Base-by-base conservation (phyloP, 441 rosid species). In the Lepidium campestre region DNA sequence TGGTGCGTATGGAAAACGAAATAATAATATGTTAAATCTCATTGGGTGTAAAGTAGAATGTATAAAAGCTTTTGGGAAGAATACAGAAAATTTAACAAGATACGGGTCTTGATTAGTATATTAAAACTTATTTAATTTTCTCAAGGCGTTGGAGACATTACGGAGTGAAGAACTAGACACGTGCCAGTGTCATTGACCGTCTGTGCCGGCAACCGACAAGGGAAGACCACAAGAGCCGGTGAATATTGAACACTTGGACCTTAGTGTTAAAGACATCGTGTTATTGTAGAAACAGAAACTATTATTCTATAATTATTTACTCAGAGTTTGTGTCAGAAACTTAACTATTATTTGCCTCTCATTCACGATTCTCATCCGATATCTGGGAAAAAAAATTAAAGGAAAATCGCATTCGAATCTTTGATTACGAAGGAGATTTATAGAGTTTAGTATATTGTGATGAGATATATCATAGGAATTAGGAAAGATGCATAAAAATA, bases 131-230 rank as follows among this genome's bases (percentile, higher is more conserved):
- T 10, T 34, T 4, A 57, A 31, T 19, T 57, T 20, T 48, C 37
- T 62, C 7, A 57, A 71, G 65, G 11, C 55, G 73, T 50, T 40
- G 55, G 54, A 53, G 69, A 55, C 62, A 48, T 56, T 41, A 67
- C 52, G 65, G 23, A 23, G 64, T 10, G 2, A 18, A 58, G 65
- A 27, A 23, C 32, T 5, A 17, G 62, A 73, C 88, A 83, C 85
- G 90, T 83, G 86, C 66, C 67, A 27, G 42, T 55, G 39, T 4
- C 5, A 48, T 44, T 66, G 49, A 61, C 75, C 74, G 78, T 66
- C 47, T 36, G 80, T 35, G 62, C 44, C 64, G 69, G 73, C 70
- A 62, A 81, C 87, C 83, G 83, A 83, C 87, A 81, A 36, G 25
- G 54, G 52, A 15, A 73, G 77, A 73, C 77, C 53, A 53, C 0